These are phyloP conservation scores for Eucalyptus microcorys DNA, from an alignment of 345 rosid genomes.

Conservation along the genomic window DNA sequence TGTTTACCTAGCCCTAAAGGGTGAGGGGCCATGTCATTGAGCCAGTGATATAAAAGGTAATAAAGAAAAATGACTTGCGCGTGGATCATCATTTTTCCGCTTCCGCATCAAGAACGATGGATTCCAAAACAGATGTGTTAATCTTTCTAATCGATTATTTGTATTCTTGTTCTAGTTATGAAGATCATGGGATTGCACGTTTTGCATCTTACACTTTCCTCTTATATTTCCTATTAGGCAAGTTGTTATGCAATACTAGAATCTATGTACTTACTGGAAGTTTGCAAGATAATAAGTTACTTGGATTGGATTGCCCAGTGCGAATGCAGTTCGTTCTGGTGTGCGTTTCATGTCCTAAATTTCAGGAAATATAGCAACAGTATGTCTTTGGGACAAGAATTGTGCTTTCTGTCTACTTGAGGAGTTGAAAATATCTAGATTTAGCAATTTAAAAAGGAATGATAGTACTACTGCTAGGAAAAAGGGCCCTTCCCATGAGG, in stretches of 20 bases:
- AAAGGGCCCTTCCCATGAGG: neutral
- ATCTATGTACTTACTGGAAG: neutral
- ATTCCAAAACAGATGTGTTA: no score
- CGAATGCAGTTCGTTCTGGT: neutral
- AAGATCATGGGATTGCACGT: no score
- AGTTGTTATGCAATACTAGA: neutral
- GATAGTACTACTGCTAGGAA: neutral
- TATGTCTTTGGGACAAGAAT: neutral
- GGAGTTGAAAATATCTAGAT: neutral
- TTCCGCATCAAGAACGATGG: no score
- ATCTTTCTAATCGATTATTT: no score
- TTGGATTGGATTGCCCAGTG: neutral
- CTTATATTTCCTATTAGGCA: neutral
- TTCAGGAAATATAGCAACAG: neutral
- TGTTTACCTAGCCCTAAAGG: no score
- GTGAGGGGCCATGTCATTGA: no score
- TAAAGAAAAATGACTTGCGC: rapidly evolving
- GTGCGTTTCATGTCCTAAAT: neutral
- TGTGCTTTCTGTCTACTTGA: neutral
- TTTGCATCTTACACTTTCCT: no score
- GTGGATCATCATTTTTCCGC: no score
- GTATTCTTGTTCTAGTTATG: no score
- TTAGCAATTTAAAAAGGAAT: neutral
- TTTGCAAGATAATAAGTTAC: neutral
- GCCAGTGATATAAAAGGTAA: no score